phyloP scores from a whole-genome alignment of 441 rosid species.

The Croton laevigatus region DNA sequence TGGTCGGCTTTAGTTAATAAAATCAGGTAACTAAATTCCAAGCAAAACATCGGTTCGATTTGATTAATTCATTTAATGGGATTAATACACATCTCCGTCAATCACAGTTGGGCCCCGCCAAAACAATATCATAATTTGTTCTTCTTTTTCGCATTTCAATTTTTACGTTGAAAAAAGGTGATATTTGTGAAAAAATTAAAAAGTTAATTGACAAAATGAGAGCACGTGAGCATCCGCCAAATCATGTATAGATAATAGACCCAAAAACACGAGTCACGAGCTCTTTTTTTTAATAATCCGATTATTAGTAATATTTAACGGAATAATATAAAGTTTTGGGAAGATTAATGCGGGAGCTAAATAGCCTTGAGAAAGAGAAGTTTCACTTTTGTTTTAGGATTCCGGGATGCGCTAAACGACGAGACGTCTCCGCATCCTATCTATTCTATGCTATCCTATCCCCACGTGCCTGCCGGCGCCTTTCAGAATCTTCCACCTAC shows the following conservation, averaged over 20 bases:
- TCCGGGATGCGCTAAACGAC: neutral
- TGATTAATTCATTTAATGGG: too few species aligned
- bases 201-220: neutral
- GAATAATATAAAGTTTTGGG: neutral
- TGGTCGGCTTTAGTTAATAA: too few species aligned
- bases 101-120: neutral
- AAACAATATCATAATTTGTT: neutral
- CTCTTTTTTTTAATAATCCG: neutral
- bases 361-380: neutral
- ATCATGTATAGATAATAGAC: neutral
- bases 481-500: neutral
- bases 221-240: conserved; percentile 1
- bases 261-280: neutral
- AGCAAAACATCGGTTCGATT: too few species aligned
- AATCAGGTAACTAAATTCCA: too few species aligned
- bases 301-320: neutral
- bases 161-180: neutral
- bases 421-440: neutral
- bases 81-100: too few species aligned
- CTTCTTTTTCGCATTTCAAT: neutral
- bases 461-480: neutral
- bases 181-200: neutral
- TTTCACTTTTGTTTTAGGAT: neutral
- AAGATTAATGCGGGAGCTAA: neutral
- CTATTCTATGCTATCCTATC: too few species aligned